A percentile compares a stretch with the other conserved stretches of the same genome.
Evolutionary conservation across 2,329 filamentous ascomycete species (phyloP).

Genomic region (Cordyceps cateniannulata): DNA sequence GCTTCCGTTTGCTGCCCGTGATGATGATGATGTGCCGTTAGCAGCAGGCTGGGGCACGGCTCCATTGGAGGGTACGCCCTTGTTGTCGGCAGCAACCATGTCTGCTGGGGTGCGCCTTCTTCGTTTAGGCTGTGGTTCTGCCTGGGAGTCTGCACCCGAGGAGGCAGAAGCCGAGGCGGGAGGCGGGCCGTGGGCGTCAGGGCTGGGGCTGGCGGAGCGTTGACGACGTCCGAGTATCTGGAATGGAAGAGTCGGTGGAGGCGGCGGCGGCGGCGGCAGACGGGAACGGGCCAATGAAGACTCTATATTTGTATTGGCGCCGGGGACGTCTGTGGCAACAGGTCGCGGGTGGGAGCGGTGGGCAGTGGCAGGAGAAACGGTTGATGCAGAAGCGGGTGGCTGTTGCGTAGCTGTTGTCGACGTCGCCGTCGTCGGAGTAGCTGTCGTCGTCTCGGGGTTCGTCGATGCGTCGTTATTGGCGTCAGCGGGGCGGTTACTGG

Average conservation of each 20-base stretch:
- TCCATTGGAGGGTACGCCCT: conserved; percentile 52
- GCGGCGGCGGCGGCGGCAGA: conserved; percentile 17
- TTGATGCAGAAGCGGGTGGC: conserved; percentile 26
- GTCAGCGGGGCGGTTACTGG: conserved; percentile 27
- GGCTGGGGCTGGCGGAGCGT: conserved; percentile 37
- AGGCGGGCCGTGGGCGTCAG: conserved; percentile 20
- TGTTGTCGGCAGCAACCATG: conserved; percentile 54
- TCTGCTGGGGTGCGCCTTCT: conserved; percentile 51
- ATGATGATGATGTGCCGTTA: conserved; percentile 36
- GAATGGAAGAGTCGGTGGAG: conserved; percentile 19
- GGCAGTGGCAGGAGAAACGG: conserved; percentile 37
- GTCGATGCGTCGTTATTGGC: conserved; percentile 48
- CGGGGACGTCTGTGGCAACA: conserved; percentile 17
- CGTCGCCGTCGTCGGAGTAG: background rate
- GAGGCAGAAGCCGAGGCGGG: conserved; percentile 13
- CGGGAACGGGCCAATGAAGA: conserved; percentile 26
- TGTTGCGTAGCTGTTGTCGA: conserved; percentile 35
- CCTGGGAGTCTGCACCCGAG: conserved; percentile 12
- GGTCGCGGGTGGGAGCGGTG: conserved; percentile 14
- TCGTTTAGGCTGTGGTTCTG: conserved; percentile 31
- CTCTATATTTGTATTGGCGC: conserved; percentile 38
- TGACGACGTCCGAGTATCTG: conserved; percentile 50
- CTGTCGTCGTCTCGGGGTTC: background rate
- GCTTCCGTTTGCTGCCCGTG: conserved; percentile 18
- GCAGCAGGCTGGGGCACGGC: conserved; percentile 29